Evolutionary conservation across 148 eudicot species (phyloP).

Genomic region (Vaccinium myrtillus): DNA sequence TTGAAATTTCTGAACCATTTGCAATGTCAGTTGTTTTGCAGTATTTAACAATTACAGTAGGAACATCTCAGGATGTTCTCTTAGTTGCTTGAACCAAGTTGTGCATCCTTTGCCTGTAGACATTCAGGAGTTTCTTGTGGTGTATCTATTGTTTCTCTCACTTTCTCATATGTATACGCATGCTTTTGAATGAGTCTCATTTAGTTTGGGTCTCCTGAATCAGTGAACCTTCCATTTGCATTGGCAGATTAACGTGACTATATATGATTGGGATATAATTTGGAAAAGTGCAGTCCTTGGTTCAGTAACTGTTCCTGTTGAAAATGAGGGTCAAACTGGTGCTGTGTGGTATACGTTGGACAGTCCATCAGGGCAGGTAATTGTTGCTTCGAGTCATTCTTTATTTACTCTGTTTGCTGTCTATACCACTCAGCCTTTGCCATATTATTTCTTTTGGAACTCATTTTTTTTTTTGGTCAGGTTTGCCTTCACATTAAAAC

Average conservation of each 20-base stretch:
- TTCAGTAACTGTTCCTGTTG: conserved; percentile 63
- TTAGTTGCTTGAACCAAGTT: background rate
- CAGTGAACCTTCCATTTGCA: conserved; percentile 11
- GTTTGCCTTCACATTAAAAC: conserved; percentile 78
- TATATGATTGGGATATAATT: conserved; percentile 94
- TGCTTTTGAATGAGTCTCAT: background rate
- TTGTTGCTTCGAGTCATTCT: background rate
- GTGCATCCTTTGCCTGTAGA: background rate
- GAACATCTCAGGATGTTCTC: background rate
- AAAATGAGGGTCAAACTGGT: conserved; percentile 76
- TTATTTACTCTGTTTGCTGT: background rate
- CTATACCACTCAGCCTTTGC: conserved; percentile 10
- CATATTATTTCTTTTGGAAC: background rate
- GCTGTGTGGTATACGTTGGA: conserved; percentile 77
- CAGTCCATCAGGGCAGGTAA: conserved; percentile 86
- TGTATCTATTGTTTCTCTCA: background rate
- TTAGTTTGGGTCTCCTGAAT: background rate
- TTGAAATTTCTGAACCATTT: background rate
- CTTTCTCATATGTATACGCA: background rate
- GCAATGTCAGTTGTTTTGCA: background rate
- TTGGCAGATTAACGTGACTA: conserved; percentile 78
- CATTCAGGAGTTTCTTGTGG: background rate
- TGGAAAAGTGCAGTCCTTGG: conserved; percentile 96
- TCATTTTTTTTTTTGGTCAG: conserved; percentile 33
- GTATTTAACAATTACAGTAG: background rate